Percentiles rank a stretch among this genome's conserved stretches.
phyloP scores from a whole-genome alignment of 345 rosid genomes.

The Hypericum perforatum region DNA sequence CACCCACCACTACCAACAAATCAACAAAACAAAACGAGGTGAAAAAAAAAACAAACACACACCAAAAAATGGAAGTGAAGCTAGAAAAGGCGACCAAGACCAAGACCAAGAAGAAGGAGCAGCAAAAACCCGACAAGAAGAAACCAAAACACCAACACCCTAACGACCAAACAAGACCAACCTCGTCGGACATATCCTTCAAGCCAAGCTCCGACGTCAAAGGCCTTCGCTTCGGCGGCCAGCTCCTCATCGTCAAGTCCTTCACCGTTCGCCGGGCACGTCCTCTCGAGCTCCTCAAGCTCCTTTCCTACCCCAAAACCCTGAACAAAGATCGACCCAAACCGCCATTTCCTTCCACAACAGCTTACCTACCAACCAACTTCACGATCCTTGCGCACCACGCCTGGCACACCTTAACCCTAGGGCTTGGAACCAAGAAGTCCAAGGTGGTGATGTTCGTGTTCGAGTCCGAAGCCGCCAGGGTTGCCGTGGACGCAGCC shows the following conservation, averaged over 20 bases:
- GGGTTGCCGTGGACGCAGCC: conserved; percentile 30
- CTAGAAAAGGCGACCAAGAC: conserved; percentile 25
- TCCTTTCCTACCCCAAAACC: conserved; percentile 62
- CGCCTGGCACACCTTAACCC: conserved; percentile 92
- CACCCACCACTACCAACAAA: no score
- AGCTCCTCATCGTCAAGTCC: conserved; percentile 67
- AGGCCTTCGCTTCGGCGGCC: conserved; percentile 85
- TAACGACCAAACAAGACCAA: conserved; percentile 34
- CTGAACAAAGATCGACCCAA: conserved; percentile 10
- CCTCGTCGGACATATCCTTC: conserved; percentile 60
- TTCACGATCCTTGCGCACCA: conserved; percentile 94
- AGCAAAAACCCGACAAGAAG: conserved; percentile 31
- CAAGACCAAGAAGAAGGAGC: conserved; percentile 48
- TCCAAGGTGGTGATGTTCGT: conserved; percentile 74
- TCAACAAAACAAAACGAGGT: no score
- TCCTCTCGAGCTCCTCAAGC: conserved; percentile 68
- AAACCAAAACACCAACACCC: conserved; percentile 71
- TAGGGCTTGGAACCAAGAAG: conserved; percentile 83
- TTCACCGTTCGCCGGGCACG: conserved; percentile 81
- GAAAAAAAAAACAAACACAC: background rate
- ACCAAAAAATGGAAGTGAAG: conserved; percentile 1
- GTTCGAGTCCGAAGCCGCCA: conserved; percentile 72
- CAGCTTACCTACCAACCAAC: conserved; percentile 81
- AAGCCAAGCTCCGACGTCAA: conserved; percentile 71
- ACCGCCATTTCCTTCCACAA: conserved; percentile 56